Base-by-base conservation (phyloP, 129 eudicot species). In the Centella asiatica region DNA sequence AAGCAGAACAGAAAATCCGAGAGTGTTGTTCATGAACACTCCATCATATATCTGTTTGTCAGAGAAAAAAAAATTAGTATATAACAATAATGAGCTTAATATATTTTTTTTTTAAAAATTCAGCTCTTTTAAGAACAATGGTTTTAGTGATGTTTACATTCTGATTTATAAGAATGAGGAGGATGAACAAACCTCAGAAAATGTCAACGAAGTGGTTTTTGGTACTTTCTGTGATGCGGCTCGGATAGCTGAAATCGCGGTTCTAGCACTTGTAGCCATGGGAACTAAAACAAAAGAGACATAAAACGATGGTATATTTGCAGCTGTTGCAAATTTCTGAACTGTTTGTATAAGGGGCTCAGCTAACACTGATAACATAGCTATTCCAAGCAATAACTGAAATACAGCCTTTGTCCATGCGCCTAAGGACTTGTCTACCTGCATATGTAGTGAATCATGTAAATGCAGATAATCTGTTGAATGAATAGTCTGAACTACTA, bases 21-120 rank as follows among this genome's bases (percentile, higher is more conserved):
- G 85, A 61, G 83, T 71, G 54, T 87, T 87, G 85, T 87, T 87
- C 88, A 87, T 76, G 72, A 85, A 78, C 64, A 83, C 95, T 11
- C 75, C 82, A 40, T 86, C 83, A 55, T 87, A 80, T 49, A 87
- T 72, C 95, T 87, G 92, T 72, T 24, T 53, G 65, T 60, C 29
- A 63, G 42, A 44, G 1, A 15, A 5, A 26, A 25, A 19, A 1
- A 19, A 6, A 50, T 5, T 14, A 22, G 17, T 4, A 26, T 10
- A 1, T 13, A 14, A 53, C 19, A 27, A 54, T 14, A 15, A 29
- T 14, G 60, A 24, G 25, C 60, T 12, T 54, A 10, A 25, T 26
- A 17, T 54, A 26, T 6, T 44, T n/a, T 63, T 23, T 15, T 55
- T 12, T 36, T n/a, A n/a, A n/a, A n/a, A n/a, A n/a, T n/a, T n/a